Evolutionary conservation across 495 filamentous ascomycete genomes (phyloP).

Genomic region (Chaetomium fimeti): DNA sequence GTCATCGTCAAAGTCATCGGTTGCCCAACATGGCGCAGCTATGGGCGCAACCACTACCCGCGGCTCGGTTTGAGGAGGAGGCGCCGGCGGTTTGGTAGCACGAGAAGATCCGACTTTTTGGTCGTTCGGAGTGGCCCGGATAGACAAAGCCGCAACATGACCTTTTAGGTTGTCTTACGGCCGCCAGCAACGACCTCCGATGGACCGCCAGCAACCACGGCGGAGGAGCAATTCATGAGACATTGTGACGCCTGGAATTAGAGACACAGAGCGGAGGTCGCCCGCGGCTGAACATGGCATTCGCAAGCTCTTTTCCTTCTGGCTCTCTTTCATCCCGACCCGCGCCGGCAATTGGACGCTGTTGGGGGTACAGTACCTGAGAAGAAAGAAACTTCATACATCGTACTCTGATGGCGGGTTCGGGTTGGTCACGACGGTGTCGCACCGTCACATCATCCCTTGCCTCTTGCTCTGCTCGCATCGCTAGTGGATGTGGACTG

Average conservation of each 20-base stretch:
- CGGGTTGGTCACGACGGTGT: slow-evolving; percentile 10
- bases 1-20: slow-evolving; percentile 4
- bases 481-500: neutral
- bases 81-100: neutral
- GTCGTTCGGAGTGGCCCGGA: neutral
- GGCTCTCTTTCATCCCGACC: slow-evolving; percentile 6
- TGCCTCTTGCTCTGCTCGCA: slow-evolving; percentile 1
- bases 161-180: neutral
- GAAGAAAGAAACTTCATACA: neutral
- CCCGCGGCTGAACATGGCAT: slow-evolving; percentile 12
- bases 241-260: slow-evolving; percentile 16
- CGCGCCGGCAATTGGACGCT: slow-evolving; percentile 13
- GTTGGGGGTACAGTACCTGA: neutral
- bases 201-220: neutral
- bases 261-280: slow-evolving; percentile 15
- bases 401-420: neutral
- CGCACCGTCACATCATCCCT: slow-evolving; percentile 19
- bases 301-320: slow-evolving; percentile 2
- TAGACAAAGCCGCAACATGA: neutral
- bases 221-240: slow-evolving; percentile 17
- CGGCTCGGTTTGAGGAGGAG: neutral
- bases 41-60: neutral
- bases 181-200: neutral
- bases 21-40: neutral
- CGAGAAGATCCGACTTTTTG: slow-evolving; percentile 1